Percentiles rank a stretch among this genome's conserved stretches.
These are phyloP conservation scores for Brassica hybrid DNA, from an alignment of 441 rosid species.

Conservation along the genomic window DNA sequence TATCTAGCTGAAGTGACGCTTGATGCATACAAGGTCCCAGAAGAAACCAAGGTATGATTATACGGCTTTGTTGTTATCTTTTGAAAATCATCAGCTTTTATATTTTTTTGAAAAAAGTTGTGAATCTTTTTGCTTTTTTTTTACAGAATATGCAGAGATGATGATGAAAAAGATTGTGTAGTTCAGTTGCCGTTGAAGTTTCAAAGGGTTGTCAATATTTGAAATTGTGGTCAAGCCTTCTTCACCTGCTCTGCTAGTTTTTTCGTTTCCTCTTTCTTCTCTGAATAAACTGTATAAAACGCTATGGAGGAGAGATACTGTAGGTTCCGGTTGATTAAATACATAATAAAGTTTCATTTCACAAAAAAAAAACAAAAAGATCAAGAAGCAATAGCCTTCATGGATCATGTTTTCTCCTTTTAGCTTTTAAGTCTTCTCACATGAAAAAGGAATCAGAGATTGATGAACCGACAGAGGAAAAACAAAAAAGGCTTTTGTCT, in stretches of 20 bases:
- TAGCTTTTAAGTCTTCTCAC: not conserved
- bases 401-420: conserved; percentile 12
- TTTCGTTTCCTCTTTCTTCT: not conserved
- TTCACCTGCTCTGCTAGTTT: conserved; percentile 20
- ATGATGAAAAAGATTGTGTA: conserved; percentile 22
- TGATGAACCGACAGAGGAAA: conserved; percentile 29
- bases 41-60: conserved; percentile 46
- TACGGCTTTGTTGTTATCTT: not conserved
- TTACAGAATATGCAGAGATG: conserved; percentile 30
- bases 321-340: conserved; percentile 32
- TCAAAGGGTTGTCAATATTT: conserved; percentile 20
- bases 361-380: not conserved
- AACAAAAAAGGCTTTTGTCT: not conserved
- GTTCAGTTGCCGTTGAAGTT: conserved; percentile 29
- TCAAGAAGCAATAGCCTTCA: not conserved
- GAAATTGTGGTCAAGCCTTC: conserved; percentile 27
- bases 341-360: conserved; percentile 15
- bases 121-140: conserved; percentile 4
- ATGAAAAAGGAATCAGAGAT: not conserved
- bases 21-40: conserved; percentile 70
- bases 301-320: not conserved
- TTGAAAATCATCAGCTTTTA: not conserved
- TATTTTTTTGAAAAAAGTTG: not conserved
- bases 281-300: too few species aligned
- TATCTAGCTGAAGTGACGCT: conserved; percentile 67